Base-by-base conservation (phyloP, 2,329 filamentous ascomycete species). In the Venturiaceae sp. region DNA sequence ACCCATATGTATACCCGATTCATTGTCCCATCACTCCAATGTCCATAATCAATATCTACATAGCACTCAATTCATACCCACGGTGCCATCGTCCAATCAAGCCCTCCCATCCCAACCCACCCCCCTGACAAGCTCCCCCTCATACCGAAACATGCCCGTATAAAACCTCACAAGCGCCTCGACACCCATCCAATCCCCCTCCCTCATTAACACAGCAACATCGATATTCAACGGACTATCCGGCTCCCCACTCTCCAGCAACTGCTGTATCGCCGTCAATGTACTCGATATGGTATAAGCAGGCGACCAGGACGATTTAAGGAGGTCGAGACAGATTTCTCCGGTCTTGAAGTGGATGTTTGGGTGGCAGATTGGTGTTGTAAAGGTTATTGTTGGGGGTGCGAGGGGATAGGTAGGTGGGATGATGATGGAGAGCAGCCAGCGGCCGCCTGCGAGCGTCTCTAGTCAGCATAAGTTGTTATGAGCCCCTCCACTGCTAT, bases 261-360 rank as follows among this genome's bases (percentile, higher is more conserved):
- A 77, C 75, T 88, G 81, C 64, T 87, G 82, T 63, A 92, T 81
- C 52, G 84, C 84, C 65, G 87, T 85, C 66, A 92, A 75, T 61
- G 86, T 87, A 66, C 86, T 83, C 36, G 86, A 81, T 21, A 97
- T 80, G 41, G 86, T 92, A 72, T 96, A 94, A 19, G 90, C 85
- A 1, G 92, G 89, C 60, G 88, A 87, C 92, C 92, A 97, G 19
- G 81, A 81, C 0, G 75, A 77, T 61, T 82, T 84, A 55, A 99
- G 79, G 62, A 97, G 80, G 69, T 96, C 94, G 30, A 97, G 83
- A 72, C 94, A 99, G 68, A 99, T 94, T 74, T 96, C 92, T 65
- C 94, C 94, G 60, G 72, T 71, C 39, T 77, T 75, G 69, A 83
- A 84, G 62, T 81, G 76, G 50, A 87, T 84, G 73, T 96, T 96